phyloP scores from a whole-genome alignment of 768 basidiomycete genomes.

The Psilocybe azurescens region DNA sequence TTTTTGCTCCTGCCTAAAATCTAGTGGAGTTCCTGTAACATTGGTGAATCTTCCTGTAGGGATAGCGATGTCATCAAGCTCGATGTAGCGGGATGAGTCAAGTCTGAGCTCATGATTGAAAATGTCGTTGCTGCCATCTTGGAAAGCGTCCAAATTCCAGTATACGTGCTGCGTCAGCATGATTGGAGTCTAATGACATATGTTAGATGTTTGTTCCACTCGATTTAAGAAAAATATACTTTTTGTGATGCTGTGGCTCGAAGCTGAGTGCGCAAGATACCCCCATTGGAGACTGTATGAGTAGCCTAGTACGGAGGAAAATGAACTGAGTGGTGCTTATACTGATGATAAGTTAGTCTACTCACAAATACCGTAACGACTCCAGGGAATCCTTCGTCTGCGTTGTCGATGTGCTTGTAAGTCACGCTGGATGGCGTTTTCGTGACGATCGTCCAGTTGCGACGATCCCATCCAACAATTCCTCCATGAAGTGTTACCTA shows the following conservation, averaged over 20 bases:
- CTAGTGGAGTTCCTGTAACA: slow-evolving; percentile 38
- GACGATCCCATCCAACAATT: slow-evolving; percentile 59
- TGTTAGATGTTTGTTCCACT: neutral
- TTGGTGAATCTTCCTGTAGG: slow-evolving; percentile 42
- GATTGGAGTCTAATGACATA: slow-evolving; percentile 50
- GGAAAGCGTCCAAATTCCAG: slow-evolving; percentile 61
- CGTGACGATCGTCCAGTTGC: slow-evolving; percentile 56
- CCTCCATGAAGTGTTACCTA: slow-evolving; percentile 63
- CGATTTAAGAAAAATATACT: slow-evolving; percentile 22
- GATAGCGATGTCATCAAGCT: slow-evolving; percentile 40
- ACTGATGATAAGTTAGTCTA: neutral
- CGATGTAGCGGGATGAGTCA: slow-evolving; percentile 41
- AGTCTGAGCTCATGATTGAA: slow-evolving; percentile 37
- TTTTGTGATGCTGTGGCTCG: slow-evolving; percentile 51
- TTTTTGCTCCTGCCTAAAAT: slow-evolving; percentile 41
- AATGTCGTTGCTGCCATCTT: slow-evolving; percentile 41
- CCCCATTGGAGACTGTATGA: slow-evolving; percentile 49
- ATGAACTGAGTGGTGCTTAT: neutral
- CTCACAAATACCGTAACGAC: slow-evolving; percentile 47
- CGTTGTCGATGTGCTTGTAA: slow-evolving; percentile 55
- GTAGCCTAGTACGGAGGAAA: slow-evolving; percentile 40
- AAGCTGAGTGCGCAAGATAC: slow-evolving; percentile 46
- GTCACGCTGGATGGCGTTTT: slow-evolving; percentile 52
- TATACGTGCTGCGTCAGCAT: slow-evolving; percentile 64
- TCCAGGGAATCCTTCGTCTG: slow-evolving; percentile 61